phyloP scores from a whole-genome alignment of 2,329 filamentous ascomycete genomes.

The Cladophialophora yegresii region DNA sequence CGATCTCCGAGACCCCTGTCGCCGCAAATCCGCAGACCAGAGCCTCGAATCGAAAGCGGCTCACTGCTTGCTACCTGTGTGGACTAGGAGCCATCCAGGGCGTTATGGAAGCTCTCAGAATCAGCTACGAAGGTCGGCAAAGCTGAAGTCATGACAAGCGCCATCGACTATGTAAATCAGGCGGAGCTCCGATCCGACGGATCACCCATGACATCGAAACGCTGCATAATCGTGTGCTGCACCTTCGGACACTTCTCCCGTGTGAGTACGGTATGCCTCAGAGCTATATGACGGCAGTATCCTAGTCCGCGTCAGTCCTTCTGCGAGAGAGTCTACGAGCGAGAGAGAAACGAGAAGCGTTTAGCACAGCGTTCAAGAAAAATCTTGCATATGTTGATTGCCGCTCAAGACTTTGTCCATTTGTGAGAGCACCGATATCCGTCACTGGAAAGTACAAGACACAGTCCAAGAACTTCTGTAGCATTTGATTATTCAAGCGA shows the following conservation, averaged over 20 bases:
- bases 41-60: background rate
- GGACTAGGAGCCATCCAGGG: background rate
- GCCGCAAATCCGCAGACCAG: background rate
- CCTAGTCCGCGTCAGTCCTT: background rate
- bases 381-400: background rate
- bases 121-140: background rate
- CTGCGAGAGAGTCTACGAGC: background rate
- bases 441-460: background rate
- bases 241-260: background rate
- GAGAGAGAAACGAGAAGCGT: background rate
- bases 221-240: background rate
- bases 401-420: background rate
- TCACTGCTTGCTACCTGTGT: background rate
- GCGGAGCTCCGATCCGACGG: background rate
- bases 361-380: background rate
- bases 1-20: background rate
- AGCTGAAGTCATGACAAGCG: background rate
- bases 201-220: background rate
- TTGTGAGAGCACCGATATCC: background rate
- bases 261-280: background rate
- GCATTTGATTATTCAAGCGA: background rate
- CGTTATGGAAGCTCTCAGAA: background rate
- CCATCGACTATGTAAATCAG: background rate
- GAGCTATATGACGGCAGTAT: background rate
- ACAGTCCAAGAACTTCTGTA: background rate